phyloP scores from a whole-genome alignment of 306 rosid species.

The Cucumis sativus region DNA sequence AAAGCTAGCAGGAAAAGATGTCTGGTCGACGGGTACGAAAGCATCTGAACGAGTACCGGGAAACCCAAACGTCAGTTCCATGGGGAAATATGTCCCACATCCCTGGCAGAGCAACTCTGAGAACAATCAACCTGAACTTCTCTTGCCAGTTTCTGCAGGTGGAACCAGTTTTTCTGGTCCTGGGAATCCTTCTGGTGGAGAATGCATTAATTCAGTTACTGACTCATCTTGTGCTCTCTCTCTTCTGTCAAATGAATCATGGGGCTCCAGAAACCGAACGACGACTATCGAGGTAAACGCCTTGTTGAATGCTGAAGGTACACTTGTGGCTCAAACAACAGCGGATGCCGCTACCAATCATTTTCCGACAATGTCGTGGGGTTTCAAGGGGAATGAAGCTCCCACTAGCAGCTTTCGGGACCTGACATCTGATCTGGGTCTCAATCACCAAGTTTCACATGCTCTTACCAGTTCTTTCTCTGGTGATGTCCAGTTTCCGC shows the following conservation, averaged over 20 bases:
- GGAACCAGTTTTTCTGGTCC: conserved; percentile 40
- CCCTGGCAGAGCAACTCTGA: conserved; percentile 55
- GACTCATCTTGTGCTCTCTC: conserved; percentile 99
- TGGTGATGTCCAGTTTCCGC: conserved; percentile 39
- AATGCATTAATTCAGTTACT: conserved; percentile 43
- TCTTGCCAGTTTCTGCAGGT: conserved; percentile 47
- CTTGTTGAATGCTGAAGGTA: conserved; percentile 39
- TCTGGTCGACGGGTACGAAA: conserved; percentile 29
- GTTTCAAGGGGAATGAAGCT: conserved; percentile 45
- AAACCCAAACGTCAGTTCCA: conserved; percentile 19
- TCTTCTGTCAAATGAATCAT: conserved; percentile 96
- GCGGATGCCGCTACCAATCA: conserved; percentile 39
- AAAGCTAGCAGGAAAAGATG: conserved; percentile 37
- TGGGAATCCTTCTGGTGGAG: conserved; percentile 50
- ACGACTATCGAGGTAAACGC: conserved; percentile 40
- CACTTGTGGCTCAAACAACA: conserved; percentile 41
- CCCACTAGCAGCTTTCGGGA: conserved; percentile 29
- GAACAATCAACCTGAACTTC: conserved; percentile 31
- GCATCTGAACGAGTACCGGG: conserved; percentile 35
- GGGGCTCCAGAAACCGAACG: conserved; percentile 58
- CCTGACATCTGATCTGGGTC: conserved; percentile 44
- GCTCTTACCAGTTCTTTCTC: conserved; percentile 31
- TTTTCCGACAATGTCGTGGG: conserved; percentile 46
- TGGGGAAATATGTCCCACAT: conserved; percentile 24
- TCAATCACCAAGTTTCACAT: conserved; percentile 55